These are phyloP conservation scores for Cardamine occulta DNA, from an alignment of 345 rosid species.

Conservation along the genomic window DNA sequence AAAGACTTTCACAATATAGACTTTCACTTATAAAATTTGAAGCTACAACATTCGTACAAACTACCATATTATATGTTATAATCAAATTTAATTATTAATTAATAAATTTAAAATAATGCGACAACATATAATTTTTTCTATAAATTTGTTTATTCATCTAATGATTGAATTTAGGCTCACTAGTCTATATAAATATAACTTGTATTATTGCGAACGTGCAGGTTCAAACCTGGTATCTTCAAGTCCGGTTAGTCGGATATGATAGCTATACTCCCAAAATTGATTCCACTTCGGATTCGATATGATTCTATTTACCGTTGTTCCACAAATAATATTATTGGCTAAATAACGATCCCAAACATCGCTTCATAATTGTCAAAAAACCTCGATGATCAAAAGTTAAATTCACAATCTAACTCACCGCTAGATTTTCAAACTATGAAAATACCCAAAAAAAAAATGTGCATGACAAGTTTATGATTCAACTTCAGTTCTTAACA, in stretches of 20 bases:
- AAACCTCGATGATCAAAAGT: neutral
- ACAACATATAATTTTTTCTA: neutral
- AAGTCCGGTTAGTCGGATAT: neutral
- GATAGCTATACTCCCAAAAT: neutral
- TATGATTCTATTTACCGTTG: neutral
- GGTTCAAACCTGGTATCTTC: neutral
- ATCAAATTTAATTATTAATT: too few relatives aligned
- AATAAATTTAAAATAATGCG: too few relatives aligned
- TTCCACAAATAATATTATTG: neutral
- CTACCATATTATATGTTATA: too few relatives aligned
- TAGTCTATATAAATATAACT: too few relatives aligned
- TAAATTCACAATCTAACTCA: neutral
- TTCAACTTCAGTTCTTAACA: neutral
- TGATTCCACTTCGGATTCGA: neutral
- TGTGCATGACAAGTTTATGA: neutral
- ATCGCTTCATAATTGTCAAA: neutral
- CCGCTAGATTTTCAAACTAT: neutral
- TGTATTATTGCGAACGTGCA: too few relatives aligned
- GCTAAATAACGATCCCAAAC: neutral
- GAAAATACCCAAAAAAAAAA: slow-evolving; percentile 1
- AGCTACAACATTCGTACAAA: neutral
- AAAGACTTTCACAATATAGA: too few relatives aligned
- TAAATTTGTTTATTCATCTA: too few relatives aligned
- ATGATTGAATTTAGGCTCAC: neutral
- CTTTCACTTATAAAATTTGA: too few relatives aligned